A percentile compares a stretch with the other conserved stretches of the same genome.
phyloP scores from a whole-genome alignment of 2,329 filamentous ascomycete genomes.

The Penicillium sp. region DNA sequence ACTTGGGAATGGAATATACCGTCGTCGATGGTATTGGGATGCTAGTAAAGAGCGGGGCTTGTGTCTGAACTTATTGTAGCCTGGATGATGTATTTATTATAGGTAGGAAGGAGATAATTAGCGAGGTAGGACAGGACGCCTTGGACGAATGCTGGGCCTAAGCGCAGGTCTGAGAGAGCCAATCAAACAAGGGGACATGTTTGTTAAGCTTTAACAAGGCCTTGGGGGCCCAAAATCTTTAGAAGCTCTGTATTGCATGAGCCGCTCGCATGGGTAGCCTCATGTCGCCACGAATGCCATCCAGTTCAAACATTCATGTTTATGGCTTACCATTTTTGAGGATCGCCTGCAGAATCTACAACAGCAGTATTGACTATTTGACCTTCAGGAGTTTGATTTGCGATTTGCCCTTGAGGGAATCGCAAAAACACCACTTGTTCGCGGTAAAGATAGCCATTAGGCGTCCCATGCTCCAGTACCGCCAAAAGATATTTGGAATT shows the following conservation, averaged over 20 bases:
- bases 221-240: neutral
- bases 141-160: neutral
- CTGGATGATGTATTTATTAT: neutral
- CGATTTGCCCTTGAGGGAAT: neutral
- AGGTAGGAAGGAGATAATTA: neutral
- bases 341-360: neutral
- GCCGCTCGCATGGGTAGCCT: neutral
- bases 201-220: neutral
- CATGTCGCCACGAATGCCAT: neutral
- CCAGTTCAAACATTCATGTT: neutral
- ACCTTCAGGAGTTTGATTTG: too few species aligned
- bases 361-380: neutral
- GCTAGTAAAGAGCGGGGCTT: neutral
- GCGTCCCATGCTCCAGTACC: neutral
- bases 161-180: neutral
- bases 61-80: neutral
- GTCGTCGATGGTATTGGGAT: neutral
- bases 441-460: neutral
- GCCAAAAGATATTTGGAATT: neutral
- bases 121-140: neutral
- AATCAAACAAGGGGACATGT: neutral
- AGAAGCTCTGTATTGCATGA: neutral
- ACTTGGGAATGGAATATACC: neutral
- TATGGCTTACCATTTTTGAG: neutral
- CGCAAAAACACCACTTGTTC: neutral